phyloP scores from a whole-genome alignment of 176 grass and related monocot species.

The Stipa capillata region DNA sequence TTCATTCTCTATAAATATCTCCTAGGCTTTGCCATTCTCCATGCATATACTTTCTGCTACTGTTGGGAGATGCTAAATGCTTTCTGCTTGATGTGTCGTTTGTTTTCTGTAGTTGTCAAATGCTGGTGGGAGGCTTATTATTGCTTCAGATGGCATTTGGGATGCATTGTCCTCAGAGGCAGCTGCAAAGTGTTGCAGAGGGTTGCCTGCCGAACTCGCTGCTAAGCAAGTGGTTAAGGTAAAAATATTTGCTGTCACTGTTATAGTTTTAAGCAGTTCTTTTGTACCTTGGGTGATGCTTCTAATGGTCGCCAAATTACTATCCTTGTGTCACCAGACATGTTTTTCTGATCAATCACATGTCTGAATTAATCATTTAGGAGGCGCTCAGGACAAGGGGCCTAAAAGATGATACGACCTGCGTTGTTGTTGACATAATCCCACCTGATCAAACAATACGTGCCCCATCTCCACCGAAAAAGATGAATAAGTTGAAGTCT shows the following conservation, averaged over 20 bases:
- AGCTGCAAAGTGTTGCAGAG: slow-evolving; percentile 78
- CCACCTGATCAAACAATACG: slow-evolving; percentile 56
- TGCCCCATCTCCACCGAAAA: slow-evolving; percentile 66
- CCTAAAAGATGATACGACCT: slow-evolving; percentile 92
- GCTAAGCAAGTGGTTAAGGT: slow-evolving; percentile 96
- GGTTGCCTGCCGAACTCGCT: slow-evolving; percentile 92
- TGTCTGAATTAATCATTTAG: slow-evolving; percentile 36
- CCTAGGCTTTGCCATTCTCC: too few species aligned
- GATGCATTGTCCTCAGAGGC: slow-evolving; percentile 82
- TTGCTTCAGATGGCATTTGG: slow-evolving; percentile 97
- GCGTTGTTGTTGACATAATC: slow-evolving; percentile 92
- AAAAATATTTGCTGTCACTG: neutral
- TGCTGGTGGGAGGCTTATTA: slow-evolving; percentile 89
- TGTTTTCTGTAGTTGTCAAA: slow-evolving; percentile 65
- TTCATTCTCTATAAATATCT: neutral
- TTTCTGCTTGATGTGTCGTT: neutral
- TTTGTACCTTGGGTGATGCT: neutral
- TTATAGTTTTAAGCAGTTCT: neutral
- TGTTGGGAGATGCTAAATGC: neutral
- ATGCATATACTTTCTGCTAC: neutral
- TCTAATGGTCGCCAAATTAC: slow-evolving; percentile 10
- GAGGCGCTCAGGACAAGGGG: slow-evolving; percentile 91
- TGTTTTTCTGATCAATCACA: neutral
- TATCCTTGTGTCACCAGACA: neutral
- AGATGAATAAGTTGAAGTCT: slow-evolving; percentile 74